phyloP scores from a whole-genome alignment of 1,139 yeast species.

The Spathaspora sp. region DNA sequence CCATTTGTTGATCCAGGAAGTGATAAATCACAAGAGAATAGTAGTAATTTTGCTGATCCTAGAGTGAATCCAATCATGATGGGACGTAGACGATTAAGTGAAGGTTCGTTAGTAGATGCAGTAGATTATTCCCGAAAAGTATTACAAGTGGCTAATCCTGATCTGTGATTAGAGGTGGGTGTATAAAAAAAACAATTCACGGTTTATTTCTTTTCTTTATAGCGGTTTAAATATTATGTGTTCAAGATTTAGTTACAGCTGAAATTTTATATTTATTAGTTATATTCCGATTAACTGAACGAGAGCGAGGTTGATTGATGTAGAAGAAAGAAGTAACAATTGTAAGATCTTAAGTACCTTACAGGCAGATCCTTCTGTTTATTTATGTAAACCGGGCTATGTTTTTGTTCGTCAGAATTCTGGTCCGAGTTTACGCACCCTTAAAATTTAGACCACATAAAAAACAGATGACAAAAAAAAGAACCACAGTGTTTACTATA shows the following conservation, averaged over 20 bases:
- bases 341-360: too few species aligned
- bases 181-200: background rate
- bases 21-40: background rate
- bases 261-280: background rate
- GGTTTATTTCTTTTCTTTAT: background rate
- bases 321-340: too few species aligned
- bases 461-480: background rate
- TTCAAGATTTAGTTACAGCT: background rate
- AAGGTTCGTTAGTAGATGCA: slow-evolving; percentile 77
- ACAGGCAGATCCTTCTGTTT: too few species aligned
- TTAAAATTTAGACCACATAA: too few species aligned
- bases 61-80: slow-evolving; percentile 67
- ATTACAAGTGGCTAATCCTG: slow-evolving; percentile 75
- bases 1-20: slow-evolving; percentile 40
- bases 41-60: slow-evolving; percentile 44
- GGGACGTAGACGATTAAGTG: slow-evolving; percentile 63
- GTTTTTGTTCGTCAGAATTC: too few species aligned
- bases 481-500: background rate
- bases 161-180: slow-evolving; percentile 18
- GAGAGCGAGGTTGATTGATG: too few species aligned
- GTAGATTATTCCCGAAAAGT: slow-evolving; percentile 69
- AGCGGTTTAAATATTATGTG: background rate
- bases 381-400: too few species aligned
- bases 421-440: too few species aligned
- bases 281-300: too few species aligned